Base-by-base conservation (phyloP, 2,329 filamentous ascomycete genomes). In the Penicillium vulpinum region DNA sequence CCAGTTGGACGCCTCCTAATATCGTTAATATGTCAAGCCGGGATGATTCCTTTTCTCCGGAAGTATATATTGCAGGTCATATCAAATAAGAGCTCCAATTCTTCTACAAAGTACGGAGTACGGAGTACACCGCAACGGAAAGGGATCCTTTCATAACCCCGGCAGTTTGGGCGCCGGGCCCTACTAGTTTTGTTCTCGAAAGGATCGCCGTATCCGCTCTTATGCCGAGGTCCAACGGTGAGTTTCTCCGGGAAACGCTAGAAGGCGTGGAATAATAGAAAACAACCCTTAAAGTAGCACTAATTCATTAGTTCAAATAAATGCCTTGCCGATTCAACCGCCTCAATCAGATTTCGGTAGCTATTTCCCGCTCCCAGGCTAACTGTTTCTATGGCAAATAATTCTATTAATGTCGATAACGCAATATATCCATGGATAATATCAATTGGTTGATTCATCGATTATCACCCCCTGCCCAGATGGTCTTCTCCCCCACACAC, bases 81-180 rank as follows among this genome's bases (percentile, higher is more conserved):
- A 24, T n/a, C 28, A 49, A 22, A 31, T 18, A 40, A 22, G 18
- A 43, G 26, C 21, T 43, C 28, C 38, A 9, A 43, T 54, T 49
- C 11, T 11, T 55, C n/a, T n/a, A n/a, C n/a, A n/a, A n/a, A n/a
- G n/a, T n/a, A n/a, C n/a, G n/a, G n/a, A n/a, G n/a, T n/a, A n/a
- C n/a, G n/a, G n/a, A n/a, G n/a, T 39, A 46, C 54, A 46, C 53
- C 47, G 53, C 53, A 56, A 51, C 39, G 22, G 24, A 40, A 22
- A 39, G 24, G 49, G 18, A n/a, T 29, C 24, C 29, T 38, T 56
- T 26, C 39, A 52, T 51, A 44, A 33, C 40, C 39, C 60, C 61
- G 61, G 45, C 51, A 51, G 13, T 36, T 16, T 59, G 61, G 59
- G 61, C 35, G 33, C 18, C 50, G 60, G 54, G 49, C 43, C 48